Conservation (phyloP, 192 early-diverging fungal species). For the Rhizophlyctis rosea region DNA sequence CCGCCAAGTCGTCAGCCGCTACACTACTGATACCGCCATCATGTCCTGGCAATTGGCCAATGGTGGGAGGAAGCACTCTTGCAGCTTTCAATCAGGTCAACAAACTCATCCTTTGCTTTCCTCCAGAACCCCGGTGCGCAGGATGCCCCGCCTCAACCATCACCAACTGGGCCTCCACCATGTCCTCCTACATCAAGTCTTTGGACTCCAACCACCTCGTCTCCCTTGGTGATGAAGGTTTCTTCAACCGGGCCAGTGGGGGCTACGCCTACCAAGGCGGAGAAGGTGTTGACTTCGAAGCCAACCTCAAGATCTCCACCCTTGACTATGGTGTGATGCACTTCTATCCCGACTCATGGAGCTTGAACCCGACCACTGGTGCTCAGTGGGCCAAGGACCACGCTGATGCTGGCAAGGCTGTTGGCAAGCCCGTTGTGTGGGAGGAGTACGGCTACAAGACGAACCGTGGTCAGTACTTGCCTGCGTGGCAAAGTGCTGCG, state of each 20-base stretch:
- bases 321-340: constrained; percentile 35
- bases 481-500: no score
- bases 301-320: constrained; percentile 11
- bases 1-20: constrained; percentile 28
- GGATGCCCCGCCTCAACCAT: constrained; percentile 29
- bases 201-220: constrained; percentile 41
- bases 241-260: constrained; percentile 13
- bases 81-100: not conserved
- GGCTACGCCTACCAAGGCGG: constrained; percentile 27
- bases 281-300: constrained; percentile 33
- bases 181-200: constrained; percentile 31
- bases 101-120: no score
- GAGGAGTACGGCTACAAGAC: constrained; percentile 27
- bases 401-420: constrained; percentile 17
- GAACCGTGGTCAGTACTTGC: no score
- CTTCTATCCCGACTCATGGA: constrained; percentile 33
- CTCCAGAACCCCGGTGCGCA: no score
- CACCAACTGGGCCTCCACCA: constrained; percentile 32
- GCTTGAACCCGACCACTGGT: no score
- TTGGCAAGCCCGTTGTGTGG: constrained; percentile 33
- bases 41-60: constrained; percentile 32
- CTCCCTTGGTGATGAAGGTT: constrained; percentile 43
- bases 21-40: constrained; percentile 40
- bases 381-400: no score
- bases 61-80: constrained; percentile 30